phyloP scores from a whole-genome alignment of 495 filamentous ascomycete species.

The Neurospora sp. region DNA sequence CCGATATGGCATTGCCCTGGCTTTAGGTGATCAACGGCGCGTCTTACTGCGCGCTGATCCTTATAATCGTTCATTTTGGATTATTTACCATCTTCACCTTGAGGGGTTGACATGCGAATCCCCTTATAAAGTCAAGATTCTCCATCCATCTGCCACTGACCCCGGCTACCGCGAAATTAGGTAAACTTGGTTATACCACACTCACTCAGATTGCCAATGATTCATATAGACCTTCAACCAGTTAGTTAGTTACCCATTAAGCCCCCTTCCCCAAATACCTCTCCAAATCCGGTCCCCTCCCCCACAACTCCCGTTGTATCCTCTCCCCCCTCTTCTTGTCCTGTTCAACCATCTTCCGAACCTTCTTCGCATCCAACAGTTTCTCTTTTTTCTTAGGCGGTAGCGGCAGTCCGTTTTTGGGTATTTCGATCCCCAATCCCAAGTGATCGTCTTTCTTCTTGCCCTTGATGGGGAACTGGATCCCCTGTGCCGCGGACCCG shows the following conservation, averaged over 20 bases:
- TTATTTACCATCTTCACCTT: background rate
- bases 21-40: background rate
- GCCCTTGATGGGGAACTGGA: conserved; percentile 63
- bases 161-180: background rate
- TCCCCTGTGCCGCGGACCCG: conserved; percentile 61
- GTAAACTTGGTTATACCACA: background rate
- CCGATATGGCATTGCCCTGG: background rate
- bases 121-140: background rate
- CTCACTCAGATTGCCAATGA: too few relatives aligned
- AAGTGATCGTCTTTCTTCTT: conserved; percentile 62
- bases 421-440: conserved; percentile 53
- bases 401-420: conserved; percentile 26
- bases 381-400: conserved; percentile 37
- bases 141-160: background rate
- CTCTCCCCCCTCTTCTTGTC: conserved; percentile 53
- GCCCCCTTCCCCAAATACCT: conserved; percentile 52
- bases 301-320: conserved; percentile 57
- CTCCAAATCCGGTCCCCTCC: conserved; percentile 53
- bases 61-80: background rate
- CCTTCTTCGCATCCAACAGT: conserved; percentile 61
- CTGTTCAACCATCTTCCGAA: conserved; percentile 47
- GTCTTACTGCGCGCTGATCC: background rate
- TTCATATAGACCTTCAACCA: too few relatives aligned
- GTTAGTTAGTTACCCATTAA: too few relatives aligned
- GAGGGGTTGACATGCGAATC: background rate